These are phyloP conservation scores for Schizosaccharomyces osmophilus DNA, from an alignment of 805 yeast genomes.

Conservation along the genomic window DNA sequence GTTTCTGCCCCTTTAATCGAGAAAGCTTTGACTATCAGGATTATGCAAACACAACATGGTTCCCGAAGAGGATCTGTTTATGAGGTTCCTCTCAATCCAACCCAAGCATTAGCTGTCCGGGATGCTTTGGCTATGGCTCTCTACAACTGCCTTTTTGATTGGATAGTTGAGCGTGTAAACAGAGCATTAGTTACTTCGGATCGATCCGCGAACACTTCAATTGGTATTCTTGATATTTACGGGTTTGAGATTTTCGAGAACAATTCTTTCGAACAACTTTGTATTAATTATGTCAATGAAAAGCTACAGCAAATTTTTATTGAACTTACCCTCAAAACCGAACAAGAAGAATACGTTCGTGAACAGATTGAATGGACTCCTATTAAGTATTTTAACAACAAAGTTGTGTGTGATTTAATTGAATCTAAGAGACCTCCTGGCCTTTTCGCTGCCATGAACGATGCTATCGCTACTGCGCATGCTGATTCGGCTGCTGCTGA, in stretches of 20 bases:
- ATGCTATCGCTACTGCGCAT: constrained; percentile 93
- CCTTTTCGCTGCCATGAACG: constrained; percentile 83
- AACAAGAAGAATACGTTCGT: constrained; percentile 88
- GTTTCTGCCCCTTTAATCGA: constrained; percentile 44
- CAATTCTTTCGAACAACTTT: constrained; percentile 86
- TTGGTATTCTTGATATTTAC: constrained; percentile 89
- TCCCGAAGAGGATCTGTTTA: constrained; percentile 76
- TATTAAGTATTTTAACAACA: constrained; percentile 82
- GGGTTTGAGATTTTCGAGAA: constrained; percentile 93
- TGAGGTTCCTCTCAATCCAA: constrained; percentile 75
- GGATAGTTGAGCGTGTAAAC: constrained; percentile 88
- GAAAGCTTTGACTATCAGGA: constrained; percentile 50
- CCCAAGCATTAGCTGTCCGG: constrained; percentile 75
- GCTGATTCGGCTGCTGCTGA: constrained; percentile 94
- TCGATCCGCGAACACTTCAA: constrained; percentile 28
- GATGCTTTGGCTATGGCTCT: constrained; percentile 90
- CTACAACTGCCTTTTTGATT: constrained; percentile 76
- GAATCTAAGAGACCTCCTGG: constrained; percentile 92
- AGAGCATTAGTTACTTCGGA: constrained; percentile 35
- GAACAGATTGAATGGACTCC: constrained; percentile 96
- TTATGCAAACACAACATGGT: constrained; percentile 77
- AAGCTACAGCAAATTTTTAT: constrained; percentile 91
- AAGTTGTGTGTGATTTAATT: constrained; percentile 87
- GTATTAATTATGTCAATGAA: constrained; percentile 82
- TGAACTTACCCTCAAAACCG: constrained; percentile 83